Evolutionary conservation across 108 stramenopile species (phyloP).

Genomic region (Cyclotella kingstonii): DNA sequence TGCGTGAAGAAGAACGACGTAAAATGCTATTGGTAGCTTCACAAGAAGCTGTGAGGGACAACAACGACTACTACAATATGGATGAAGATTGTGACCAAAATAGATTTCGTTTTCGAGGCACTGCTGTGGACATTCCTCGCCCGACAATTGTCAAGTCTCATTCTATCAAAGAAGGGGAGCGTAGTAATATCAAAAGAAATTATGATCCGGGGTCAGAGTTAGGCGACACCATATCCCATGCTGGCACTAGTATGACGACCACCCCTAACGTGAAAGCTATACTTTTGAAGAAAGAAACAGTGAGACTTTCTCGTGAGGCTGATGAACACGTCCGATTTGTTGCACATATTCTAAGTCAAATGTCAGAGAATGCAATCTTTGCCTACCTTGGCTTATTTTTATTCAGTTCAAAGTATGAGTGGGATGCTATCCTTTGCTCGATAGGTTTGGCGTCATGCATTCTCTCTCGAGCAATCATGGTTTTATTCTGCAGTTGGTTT

Average conservation of each 20-base stretch:
- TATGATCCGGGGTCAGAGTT: slow-evolving; percentile 4
- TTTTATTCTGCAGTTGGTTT: slow-evolving; percentile 47
- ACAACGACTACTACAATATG: slow-evolving; percentile 29
- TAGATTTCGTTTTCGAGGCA: slow-evolving; percentile 30
- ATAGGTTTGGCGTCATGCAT: slow-evolving; percentile 66
- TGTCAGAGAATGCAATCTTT: slow-evolving; percentile 86
- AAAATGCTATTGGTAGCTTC: not conserved
- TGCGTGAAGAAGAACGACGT: slow-evolving; percentile 19
- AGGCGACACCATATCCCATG: slow-evolving; percentile 8
- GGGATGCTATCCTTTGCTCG: slow-evolving; percentile 58
- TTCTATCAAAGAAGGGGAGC: not conserved
- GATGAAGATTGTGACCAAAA: slow-evolving; percentile 21
- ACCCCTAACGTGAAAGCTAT: slow-evolving; percentile 37
- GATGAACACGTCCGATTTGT: slow-evolving; percentile 82
- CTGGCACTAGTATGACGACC: slow-evolving; percentile 16
- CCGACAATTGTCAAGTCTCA: slow-evolving; percentile 4
- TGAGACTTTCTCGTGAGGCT: slow-evolving; percentile 48
- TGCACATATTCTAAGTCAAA: slow-evolving; percentile 63
- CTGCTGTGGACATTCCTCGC: slow-evolving; percentile 35
- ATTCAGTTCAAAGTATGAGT: slow-evolving; percentile 70
- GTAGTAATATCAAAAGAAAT: not conserved
- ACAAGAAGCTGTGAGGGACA: not conserved
- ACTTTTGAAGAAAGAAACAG: slow-evolving; percentile 33
- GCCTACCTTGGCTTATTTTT: slow-evolving; percentile 87
- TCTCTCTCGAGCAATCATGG: slow-evolving; percentile 72